These are phyloP conservation scores for Fusarium multiceps DNA, from an alignment of 2,329 filamentous ascomycete genomes.

Conservation along the genomic window DNA sequence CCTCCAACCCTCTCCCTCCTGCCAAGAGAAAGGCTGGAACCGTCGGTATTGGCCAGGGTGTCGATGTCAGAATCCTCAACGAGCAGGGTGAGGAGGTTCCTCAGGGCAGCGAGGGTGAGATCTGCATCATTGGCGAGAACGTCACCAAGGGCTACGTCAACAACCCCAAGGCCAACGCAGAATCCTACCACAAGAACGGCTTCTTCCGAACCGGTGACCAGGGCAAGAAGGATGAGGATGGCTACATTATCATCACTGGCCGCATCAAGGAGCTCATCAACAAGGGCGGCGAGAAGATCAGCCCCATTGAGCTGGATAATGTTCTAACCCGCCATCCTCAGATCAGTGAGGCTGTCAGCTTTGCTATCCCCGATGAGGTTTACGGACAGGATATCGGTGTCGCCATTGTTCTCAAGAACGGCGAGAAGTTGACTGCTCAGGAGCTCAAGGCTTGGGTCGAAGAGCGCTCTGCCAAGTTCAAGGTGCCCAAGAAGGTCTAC, in stretches of 20 bases:
- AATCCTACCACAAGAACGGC: constrained; percentile 77
- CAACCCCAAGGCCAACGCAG: constrained; percentile 79
- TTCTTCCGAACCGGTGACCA: constrained; percentile 93
- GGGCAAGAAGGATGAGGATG: constrained; percentile 81
- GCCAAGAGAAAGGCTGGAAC: constrained; percentile 82
- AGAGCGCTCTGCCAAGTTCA: constrained; percentile 82
- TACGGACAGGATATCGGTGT: constrained; percentile 86
- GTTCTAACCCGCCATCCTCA: constrained; percentile 78
- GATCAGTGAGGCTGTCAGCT: constrained; percentile 83
- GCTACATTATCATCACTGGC: constrained; percentile 88
- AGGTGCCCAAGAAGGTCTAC: constrained; percentile 85
- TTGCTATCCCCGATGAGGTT: constrained; percentile 83
- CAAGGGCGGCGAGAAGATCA: constrained; percentile 91
- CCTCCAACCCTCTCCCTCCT: constrained; percentile 77
- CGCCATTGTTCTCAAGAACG: constrained; percentile 78
- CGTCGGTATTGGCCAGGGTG: constrained; percentile 85
- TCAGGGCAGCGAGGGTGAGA: constrained; percentile 79
- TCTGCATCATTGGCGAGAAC: constrained; percentile 84
- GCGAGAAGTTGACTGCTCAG: constrained; percentile 64
- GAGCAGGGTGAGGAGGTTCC: constrained; percentile 74
- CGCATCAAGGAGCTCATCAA: constrained; percentile 94
- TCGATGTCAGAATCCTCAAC: constrained; percentile 83
- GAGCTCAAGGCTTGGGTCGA: constrained; percentile 76
- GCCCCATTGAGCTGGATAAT: constrained; percentile 88
- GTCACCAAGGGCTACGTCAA: constrained; percentile 89